Evolutionary conservation across 129 eudicot species (phyloP), one percentile per base, ranked within the genome.

Genomic region (Helianthus annuus): DNA sequence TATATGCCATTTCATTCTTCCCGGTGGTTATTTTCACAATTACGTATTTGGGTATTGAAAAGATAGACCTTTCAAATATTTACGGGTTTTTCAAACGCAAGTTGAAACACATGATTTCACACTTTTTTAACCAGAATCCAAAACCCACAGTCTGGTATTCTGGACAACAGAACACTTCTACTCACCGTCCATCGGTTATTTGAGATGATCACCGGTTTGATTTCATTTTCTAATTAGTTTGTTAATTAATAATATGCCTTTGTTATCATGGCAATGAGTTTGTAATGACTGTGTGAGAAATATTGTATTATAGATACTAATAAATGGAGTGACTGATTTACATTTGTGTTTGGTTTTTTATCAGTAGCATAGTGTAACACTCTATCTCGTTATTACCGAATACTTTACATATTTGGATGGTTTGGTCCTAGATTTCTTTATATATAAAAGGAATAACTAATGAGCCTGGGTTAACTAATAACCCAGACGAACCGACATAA

Each of bases 1-100:
- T 84, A 40, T 80, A 84, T 9, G 61, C 68, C 1, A 52, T 75
- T 36, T 79, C 85, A 17, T 76, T 80, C 67, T 71, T 80, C 36
- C 88, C 88, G 1, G 80, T 80, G 10, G 0, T 53, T 13, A 22
- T 81, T 36, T 81, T 81, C 42, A 4, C n/a, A 17, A 9, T 40
- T 38, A 42, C 38, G 5, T 54, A n/a, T 44, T 10, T 65, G 24
- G 17, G 12, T 0, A 34, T 36, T 13, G 22, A 52, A 4, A 65
- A 2, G 2, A 52, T 10, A 22, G n/a, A 1, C 1, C 0, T 64
- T 74, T 38, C 14, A 14, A 1, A 44, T 9, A 3, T 53, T 2
- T n/a, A 10, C 13, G 3, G 6, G 44, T 5, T n/a, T 19, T 6
- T 15, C 1, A 52, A 6, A 61, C 15, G 14, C 44, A 22, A 22